Evolutionary conservation across 2,329 filamentous ascomycete species (phyloP), one percentile per base, ranked within the genome.

Genomic region (Aspergillus ruber): DNA sequence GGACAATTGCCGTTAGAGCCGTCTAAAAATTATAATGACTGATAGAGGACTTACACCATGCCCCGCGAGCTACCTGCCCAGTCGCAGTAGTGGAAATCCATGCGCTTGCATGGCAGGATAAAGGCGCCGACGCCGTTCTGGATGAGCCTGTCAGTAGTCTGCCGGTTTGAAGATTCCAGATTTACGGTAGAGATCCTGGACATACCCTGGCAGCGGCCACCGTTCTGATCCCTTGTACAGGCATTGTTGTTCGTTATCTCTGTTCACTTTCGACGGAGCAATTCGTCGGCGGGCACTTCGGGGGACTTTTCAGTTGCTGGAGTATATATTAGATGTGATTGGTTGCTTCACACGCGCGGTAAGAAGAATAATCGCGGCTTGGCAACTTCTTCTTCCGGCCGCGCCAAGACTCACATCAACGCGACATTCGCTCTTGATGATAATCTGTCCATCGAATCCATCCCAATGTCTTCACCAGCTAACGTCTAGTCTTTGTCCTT

Each of bases 61-160:
- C 93, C 93, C 63, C 76, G 83, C 33, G 91, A 97, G 69, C 88
- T 95, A 54, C 90, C 93, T 49, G 87, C 88, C 82, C 86, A 90
- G 78, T 97, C 90, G 77, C 93, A 97, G 76, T 95, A 98, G 75
- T 95, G 88, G 65, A 98, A 88, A 69, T 95, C 88, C 69, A 98
- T 77, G 66, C 85, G 87, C 78, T 89, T 95, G 83, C 93, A 98
- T 76, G 95, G 91, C 49, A 96, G 82, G 71, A 98, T 88, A 77
- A 97, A 97, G 67, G 90, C 88, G 63, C 91, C 91, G 58, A 97
- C 79, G 78, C 93, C 93, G 76, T 98, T 97, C 90, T 97, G 62
- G 5, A 47, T 17, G 17, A 42, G 8, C 1, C 6, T 18, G 42
- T 53, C 35, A 56, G 46, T 44, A 35, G 43, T 25, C 29, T 25